These are phyloP conservation scores for Arthrobotrys sinensis DNA, from an alignment of 2,329 filamentous ascomycete species.

Conservation along the genomic window DNA sequence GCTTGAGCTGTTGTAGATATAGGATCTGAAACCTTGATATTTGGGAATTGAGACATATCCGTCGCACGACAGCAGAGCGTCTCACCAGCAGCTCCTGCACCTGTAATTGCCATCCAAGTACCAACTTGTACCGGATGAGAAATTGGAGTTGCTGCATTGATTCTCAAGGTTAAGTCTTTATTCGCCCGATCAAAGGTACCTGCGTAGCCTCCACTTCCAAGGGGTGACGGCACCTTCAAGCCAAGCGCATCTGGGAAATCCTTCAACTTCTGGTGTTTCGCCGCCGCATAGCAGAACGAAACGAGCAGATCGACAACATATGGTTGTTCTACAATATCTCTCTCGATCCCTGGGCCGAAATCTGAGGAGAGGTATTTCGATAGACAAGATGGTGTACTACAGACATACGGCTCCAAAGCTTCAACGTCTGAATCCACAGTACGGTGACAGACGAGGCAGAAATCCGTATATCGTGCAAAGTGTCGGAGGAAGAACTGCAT, in stretches of 20 bases:
- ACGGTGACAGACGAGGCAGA: conserved; percentile 87
- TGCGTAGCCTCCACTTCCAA: conserved; percentile 30
- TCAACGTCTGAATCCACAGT: conserved; percentile 77
- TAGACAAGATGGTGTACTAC: conserved; percentile 80
- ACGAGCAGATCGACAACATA: conserved; percentile 87
- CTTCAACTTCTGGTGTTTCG: conserved; percentile 68
- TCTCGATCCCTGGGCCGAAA: conserved; percentile 86
- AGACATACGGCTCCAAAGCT: conserved; percentile 84
- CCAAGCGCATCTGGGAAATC: conserved; percentile 74
- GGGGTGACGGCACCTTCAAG: conserved; percentile 66
- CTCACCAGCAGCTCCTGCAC: conserved; percentile 14
- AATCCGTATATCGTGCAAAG: conserved; percentile 85
- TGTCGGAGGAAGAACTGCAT: conserved; percentile 78
- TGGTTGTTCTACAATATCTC: conserved; percentile 84
- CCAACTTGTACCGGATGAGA: conserved; percentile 56
- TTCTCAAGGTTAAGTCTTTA: conserved; percentile 52
- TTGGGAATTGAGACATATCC: conserved; percentile 56
- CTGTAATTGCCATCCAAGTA: conserved; percentile 61
- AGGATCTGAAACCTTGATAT: conserved; percentile 56
- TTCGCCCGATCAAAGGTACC: conserved; percentile 48
- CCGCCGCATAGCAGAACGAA: conserved; percentile 81
- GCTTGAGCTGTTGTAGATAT: conserved; percentile 48
- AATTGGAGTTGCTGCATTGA: conserved; percentile 49
- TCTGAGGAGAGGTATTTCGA: conserved; percentile 93
- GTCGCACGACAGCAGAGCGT: conserved; percentile 47